Base-by-base conservation (phyloP, 805 yeast genomes). In the Lipomyces chichibuensis region DNA sequence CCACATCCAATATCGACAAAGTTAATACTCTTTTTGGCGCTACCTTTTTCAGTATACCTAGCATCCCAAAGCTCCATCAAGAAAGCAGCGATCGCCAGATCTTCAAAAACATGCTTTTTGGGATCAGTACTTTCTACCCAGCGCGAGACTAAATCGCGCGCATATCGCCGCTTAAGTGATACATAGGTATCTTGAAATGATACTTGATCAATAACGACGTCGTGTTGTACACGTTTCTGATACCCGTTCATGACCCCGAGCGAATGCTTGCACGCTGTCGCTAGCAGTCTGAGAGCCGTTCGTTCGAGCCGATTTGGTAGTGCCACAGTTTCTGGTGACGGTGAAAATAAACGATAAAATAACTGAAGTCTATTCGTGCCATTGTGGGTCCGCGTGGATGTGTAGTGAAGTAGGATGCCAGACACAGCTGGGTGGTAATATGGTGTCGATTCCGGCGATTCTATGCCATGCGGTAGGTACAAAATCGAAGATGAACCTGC, bases 121-220 rank as follows among this genome's bases (percentile, higher is more conserved):
- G 98, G 98, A 77, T 94, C 98, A 1, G 98, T 94, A 37, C 88
- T 87, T 78, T 94, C 98, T n/a, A 84, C 87, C 98, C 98, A 94
- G 70, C 83, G 84, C 53, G 88, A 90, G 13, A 92, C 92, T 59
- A 94, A 79, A 20, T 80, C 77, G 33, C 88, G 85, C 0, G 97
- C 91, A 76, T 93, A 90, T 77, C 88, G 90, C 76, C 89, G 90
- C 78, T 94, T 94, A 74, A 94, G 81, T 25, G 84, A 81, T 33
- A 91, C 88, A 76, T 94, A 94, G 66, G 90, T 80, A 74, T 91
- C 88, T 76, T 94, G 98, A 73, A 94, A 94, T 13, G 86, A 82
- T 29, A 88, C 89, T 74, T 92, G 90, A 56, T 91, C 87, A 0
- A 94, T 96, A 6, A 94, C 90, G 69, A 85, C 80, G 76, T 94